Evolutionary conservation across 2,329 filamentous ascomycete species (phyloP).

Genomic region (Curvularia sp.): DNA sequence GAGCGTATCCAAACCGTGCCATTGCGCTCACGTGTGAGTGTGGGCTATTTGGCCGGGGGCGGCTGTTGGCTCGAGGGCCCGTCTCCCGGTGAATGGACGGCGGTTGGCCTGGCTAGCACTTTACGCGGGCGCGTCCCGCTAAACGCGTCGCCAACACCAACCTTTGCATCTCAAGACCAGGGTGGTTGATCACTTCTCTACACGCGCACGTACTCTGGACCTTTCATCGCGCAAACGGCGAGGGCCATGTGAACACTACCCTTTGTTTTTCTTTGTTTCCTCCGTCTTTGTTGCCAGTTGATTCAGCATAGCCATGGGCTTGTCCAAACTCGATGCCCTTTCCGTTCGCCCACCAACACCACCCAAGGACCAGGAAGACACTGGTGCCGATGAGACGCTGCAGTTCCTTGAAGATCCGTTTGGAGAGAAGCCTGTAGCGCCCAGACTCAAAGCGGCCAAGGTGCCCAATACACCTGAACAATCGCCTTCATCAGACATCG

Average conservation of each 20-base stretch:
- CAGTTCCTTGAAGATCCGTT: slow-evolving; percentile 54
- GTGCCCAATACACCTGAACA: slow-evolving; percentile 50
- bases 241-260: slow-evolving; percentile 37
- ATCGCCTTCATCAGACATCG: slow-evolving; percentile 54
- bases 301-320: slow-evolving; percentile 51
- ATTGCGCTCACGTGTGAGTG: background rate
- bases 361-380: slow-evolving; percentile 56
- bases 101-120: slow-evolving; percentile 22
- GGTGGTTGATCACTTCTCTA: slow-evolving; percentile 23
- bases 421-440: slow-evolving; percentile 39
- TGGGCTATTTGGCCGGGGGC: slow-evolving; percentile 1
- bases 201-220: slow-evolving; percentile 18
- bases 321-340: slow-evolving; percentile 54
- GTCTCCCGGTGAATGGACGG: slow-evolving; percentile 18
- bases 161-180: slow-evolving; percentile 17
- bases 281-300: slow-evolving; percentile 28
- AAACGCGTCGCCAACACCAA: slow-evolving; percentile 28
- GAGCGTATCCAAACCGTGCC: background rate
- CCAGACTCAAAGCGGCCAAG: slow-evolving; percentile 32
- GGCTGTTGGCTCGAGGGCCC: slow-evolving; percentile 11
- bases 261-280: slow-evolving; percentile 28
- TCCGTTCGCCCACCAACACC: slow-evolving; percentile 64
- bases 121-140: slow-evolving; percentile 25
- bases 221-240: slow-evolving; percentile 17
- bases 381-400: slow-evolving; percentile 49